Evolutionary conservation across 129 eudicot species (phyloP), one percentile per base, ranked within the genome.

Genomic region (Erigeron canadensis): DNA sequence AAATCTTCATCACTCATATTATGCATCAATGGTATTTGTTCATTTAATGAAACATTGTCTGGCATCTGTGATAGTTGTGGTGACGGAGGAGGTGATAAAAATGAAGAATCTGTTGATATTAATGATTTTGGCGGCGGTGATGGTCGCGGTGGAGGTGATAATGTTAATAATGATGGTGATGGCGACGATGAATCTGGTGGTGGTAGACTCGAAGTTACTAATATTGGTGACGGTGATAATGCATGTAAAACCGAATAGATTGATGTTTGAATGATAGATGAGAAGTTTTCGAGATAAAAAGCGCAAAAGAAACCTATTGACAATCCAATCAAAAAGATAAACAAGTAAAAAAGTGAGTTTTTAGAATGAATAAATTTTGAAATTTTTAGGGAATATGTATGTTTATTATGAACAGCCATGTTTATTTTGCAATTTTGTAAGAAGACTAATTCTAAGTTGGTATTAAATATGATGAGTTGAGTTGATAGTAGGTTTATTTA

Each of bases 1-100:
- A 89, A 70, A 69, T 89, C 90, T 6, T 83, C 72, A 47, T 89
- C 90, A 53, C 75, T 82, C 90, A 83, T 83, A 54, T 80, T 78
- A 17, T 89, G 89, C 76, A 45, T 74, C 53, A 71, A 39, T 34
- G 71, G 40, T 37, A 34, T 53, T 48, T 65, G 18, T 38, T 76
- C 76, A 7, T 69, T 59, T 18, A 68, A 0, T 9, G 72, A 78
- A 73, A 58, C 50, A 40, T 17, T 38, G 12, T n/a, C n/a, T n/a
- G n/a, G n/a, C n/a, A n/a, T n/a, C n/a, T n/a, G n/a, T n/a, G n/a
- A n/a, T n/a, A n/a, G n/a, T n/a, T n/a, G n/a, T n/a, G n/a, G n/a
- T n/a, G n/a, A n/a, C n/a, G n/a, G n/a, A n/a, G n/a, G n/a, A n/a
- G n/a, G n/a, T n/a, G n/a, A n/a, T n/a, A n/a, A n/a, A n/a, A n/a